A percentile compares a stretch with the other conserved stretches of the same genome.
phyloP scores from a whole-genome alignment of 345 rosid genomes.

The Populus alba region DNA sequence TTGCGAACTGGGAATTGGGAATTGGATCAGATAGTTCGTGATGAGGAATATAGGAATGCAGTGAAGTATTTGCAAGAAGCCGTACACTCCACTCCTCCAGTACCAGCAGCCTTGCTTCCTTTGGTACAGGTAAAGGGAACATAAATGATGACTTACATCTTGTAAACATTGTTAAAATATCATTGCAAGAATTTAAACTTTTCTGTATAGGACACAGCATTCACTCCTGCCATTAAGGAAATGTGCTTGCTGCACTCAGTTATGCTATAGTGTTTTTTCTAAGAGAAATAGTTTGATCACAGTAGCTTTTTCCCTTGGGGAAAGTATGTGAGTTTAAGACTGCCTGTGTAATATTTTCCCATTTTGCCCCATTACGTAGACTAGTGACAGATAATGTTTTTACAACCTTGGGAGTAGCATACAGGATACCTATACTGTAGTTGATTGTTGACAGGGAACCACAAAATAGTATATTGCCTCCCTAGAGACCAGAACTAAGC shows the following conservation, averaged over 20 bases:
- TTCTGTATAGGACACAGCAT: neutral
- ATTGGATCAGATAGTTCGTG: conserved; percentile 30
- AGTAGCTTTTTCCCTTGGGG: too few species aligned
- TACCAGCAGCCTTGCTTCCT: conserved; percentile 65
- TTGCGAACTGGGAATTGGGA: conserved; percentile 39
- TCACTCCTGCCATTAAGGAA: neutral
- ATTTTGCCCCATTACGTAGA: too few species aligned
- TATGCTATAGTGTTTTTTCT: neutral
- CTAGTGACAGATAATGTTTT: too few species aligned
- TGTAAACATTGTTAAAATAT: neutral
- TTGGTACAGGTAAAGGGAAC: conserved; percentile 57
- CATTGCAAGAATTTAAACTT: neutral
- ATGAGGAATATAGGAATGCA: conserved; percentile 56
- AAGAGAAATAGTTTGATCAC: neutral
- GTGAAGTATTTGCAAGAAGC: conserved; percentile 54
- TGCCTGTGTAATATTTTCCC: too few species aligned
- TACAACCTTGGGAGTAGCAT: too few species aligned
- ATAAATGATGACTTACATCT: neutral
- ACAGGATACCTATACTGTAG: too few species aligned
- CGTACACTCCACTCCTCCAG: conserved; percentile 36
- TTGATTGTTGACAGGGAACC: too few species aligned
- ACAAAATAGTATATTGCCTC: too few species aligned
- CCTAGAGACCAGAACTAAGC: too few species aligned
- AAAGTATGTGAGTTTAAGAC: too few species aligned
- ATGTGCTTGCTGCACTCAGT: neutral